Base-by-base conservation (phyloP, 495 filamentous ascomycete species). In the Penicillium subrubescens region DNA sequence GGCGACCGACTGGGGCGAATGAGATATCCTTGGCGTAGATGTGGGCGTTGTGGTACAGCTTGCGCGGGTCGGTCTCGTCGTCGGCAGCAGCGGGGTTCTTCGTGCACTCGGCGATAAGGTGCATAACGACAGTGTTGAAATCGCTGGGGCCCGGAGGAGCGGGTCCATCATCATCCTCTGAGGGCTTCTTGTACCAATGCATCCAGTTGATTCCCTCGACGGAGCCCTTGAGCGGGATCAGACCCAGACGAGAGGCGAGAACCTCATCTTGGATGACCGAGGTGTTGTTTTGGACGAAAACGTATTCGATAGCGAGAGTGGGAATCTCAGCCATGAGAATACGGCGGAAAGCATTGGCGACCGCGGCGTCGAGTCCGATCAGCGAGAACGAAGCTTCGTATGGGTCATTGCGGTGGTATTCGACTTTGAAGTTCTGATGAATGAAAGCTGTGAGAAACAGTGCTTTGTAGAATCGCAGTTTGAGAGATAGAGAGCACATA, bases 211-310 rank as follows among this genome's bases (percentile, higher is more conserved):
- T 81, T 14, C 91, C 93, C 31, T 88, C 83, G 62, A 87, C 86
- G 56, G 86, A 84, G 65, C 91, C 95, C 37, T 87, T 89, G 59
- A 99, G 87, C 8, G 96, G 96, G 57, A 99, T 89, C 43, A 98
- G 86, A 48, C 96, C 96, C 25, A 99, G 83, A 21, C 96, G 86
- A 70, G 92, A 89, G 2, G 92, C 86, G 43, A 99, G 89, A 1
- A 99, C 93, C 77, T 99, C 96, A 75, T 99, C 96, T 74, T 97
- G 93, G 70, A 99, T 94, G 23, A 99, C 90, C 12, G 91, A 95
- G 60, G 94, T 98, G 81, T 99, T 99, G 82, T 96, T 93, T 71
- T 90, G 81, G 52, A 98, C 86, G 80, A 89, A 98, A 73, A 96
- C 92, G 44, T 82, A 85, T 79, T 98, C 96, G 71, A 99, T 94